Conservation (phyloP, 768 basidiomycete genomes). For the Boletellus sp. region DNA sequence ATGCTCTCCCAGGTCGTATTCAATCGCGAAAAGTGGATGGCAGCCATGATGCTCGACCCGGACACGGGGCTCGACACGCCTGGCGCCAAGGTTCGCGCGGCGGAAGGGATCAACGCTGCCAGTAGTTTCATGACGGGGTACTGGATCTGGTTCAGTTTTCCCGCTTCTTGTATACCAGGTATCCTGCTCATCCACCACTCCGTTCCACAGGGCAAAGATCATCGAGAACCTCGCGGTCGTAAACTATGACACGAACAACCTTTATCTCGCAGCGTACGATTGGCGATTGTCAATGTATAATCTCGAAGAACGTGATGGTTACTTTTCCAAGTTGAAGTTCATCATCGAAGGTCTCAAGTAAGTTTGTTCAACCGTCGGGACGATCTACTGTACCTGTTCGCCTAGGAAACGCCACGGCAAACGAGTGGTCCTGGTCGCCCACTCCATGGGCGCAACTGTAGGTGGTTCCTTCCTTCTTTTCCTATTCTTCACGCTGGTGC, state of each 20-base stretch:
- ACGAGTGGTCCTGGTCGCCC: conserved; percentile 80
- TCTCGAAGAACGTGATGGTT: conserved; percentile 86
- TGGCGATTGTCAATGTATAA: conserved; percentile 90
- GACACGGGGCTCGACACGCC: conserved; percentile 88
- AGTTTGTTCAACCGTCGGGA: conserved; percentile 16
- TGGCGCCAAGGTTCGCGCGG: conserved; percentile 82
- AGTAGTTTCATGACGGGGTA: conserved; percentile 86
- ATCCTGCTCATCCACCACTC: background rate
- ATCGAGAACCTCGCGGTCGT: conserved; percentile 92
- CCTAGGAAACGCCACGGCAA: conserved; percentile 61
- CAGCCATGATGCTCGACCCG: conserved; percentile 87
- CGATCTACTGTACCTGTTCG: background rate
- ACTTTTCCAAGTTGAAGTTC: conserved; percentile 78
- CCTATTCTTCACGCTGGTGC: conserved; percentile 30
- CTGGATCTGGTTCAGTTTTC: conserved; percentile 74
- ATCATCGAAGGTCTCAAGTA: conserved; percentile 79
- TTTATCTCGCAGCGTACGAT: conserved; percentile 83
- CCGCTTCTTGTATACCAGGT: background rate
- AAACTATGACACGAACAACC: conserved; percentile 88
- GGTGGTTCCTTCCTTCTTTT: conserved; percentile 18
- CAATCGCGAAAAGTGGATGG: conserved; percentile 86
- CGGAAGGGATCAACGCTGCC: conserved; percentile 89
- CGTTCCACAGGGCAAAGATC: conserved; percentile 68
- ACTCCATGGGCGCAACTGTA: conserved; percentile 85
- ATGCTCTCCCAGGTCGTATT: conserved; percentile 84